Conservation (phyloP, 1,139 yeast genomes). For the Suhomyces anneliseae region DNA sequence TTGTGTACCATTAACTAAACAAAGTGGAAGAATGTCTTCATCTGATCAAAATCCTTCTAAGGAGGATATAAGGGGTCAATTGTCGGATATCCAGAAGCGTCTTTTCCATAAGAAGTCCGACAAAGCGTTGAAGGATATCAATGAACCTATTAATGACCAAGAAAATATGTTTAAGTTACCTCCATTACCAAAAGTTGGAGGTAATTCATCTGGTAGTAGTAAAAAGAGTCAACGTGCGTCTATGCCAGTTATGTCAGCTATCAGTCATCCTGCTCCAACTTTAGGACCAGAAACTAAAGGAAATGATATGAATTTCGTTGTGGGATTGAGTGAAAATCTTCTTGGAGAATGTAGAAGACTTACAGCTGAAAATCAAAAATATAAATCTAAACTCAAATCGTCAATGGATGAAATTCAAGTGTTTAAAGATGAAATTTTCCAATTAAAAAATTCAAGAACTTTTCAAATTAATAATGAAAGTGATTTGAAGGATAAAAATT, state of each 20-base stretch:
- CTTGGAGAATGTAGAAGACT: slow-evolving; percentile 76
- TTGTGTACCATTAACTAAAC: background rate
- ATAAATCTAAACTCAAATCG: slow-evolving; percentile 42
- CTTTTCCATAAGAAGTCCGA: slow-evolving; percentile 34
- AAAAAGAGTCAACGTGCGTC: slow-evolving; percentile 11
- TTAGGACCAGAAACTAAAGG: slow-evolving; percentile 50
- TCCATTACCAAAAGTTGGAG: slow-evolving; percentile 22
- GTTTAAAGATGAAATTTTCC: slow-evolving; percentile 38
- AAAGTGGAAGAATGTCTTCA: slow-evolving; percentile 2
- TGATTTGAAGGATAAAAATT: slow-evolving; percentile 64
- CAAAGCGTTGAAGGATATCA: slow-evolving; percentile 8
- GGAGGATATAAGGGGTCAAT: slow-evolving; percentile 56
- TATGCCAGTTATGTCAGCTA: slow-evolving; percentile 16
- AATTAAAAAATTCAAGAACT: slow-evolving; percentile 33
- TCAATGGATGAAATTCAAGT: slow-evolving; percentile 42
- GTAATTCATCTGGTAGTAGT: background rate
- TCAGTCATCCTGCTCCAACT: slow-evolving; percentile 30
- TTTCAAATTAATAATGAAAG: slow-evolving; percentile 41
- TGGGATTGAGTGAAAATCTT: slow-evolving; percentile 78
- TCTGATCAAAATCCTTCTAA: slow-evolving; percentile 5
- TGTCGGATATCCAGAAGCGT: slow-evolving; percentile 59
- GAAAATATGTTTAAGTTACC: slow-evolving; percentile 24
- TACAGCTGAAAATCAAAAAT: slow-evolving; percentile 65
- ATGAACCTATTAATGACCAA: slow-evolving; percentile 17
- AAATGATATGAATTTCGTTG: slow-evolving; percentile 76